These are phyloP conservation scores for Clitopilus passeckerianus DNA, from an alignment of 768 basidiomycete genomes.

Conservation along the genomic window DNA sequence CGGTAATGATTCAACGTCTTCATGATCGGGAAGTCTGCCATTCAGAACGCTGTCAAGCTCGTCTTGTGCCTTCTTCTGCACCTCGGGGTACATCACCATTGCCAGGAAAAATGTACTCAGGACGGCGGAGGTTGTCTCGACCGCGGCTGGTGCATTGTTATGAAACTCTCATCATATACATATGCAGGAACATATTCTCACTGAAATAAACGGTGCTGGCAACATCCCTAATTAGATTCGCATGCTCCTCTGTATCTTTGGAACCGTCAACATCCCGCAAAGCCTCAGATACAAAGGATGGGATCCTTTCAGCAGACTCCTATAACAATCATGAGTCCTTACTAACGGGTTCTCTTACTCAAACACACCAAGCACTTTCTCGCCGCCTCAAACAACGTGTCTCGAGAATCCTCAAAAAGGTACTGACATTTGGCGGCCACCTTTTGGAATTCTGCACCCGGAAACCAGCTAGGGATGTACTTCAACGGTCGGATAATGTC, in stretches of 20 bases:
- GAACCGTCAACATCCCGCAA: background rate
- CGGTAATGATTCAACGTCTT: slow-evolving; percentile 8
- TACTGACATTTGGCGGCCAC: background rate
- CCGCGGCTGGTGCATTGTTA: background rate
- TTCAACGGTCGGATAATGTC: slow-evolving; percentile 11
- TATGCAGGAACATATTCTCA: background rate
- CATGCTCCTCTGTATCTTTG: background rate
- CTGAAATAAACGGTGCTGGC: background rate
- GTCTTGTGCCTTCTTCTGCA: slow-evolving; percentile 16
- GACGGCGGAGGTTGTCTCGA: background rate
- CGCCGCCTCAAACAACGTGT: background rate
- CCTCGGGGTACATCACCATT: slow-evolving; percentile 11
- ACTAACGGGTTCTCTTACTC: background rate
- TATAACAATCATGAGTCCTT: background rate
- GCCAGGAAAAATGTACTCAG: slow-evolving; percentile 1
- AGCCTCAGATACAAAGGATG: background rate
- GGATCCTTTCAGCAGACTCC: too few relatives aligned
- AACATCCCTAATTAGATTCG: background rate
- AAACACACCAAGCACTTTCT: background rate
- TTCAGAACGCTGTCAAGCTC: slow-evolving; percentile 12
- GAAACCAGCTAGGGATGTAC: slow-evolving; percentile 29
- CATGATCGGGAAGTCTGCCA: slow-evolving; percentile 8
- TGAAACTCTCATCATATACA: background rate
- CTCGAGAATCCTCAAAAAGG: background rate
- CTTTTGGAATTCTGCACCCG: slow-evolving; percentile 13